Base-by-base conservation (phyloP, 2,329 filamentous ascomycete species). In the Dactylellina haptotyla region DNA sequence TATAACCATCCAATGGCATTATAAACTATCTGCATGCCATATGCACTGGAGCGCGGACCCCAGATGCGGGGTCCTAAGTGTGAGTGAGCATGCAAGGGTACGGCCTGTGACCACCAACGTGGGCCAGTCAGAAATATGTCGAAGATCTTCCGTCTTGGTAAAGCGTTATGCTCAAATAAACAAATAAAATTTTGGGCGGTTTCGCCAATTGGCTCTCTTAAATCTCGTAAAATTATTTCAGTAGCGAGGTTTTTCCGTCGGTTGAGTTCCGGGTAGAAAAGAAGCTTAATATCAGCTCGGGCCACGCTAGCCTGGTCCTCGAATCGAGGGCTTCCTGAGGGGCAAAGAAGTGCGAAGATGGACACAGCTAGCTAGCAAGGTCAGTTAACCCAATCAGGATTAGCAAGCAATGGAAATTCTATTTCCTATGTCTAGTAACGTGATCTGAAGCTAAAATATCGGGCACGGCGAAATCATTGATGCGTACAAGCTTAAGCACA, bases 141-240 rank as follows among this genome's bases (percentile, higher is more conserved):
- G 20, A 46, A 72, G 67, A 72, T 72, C 59, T 72, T 72, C 67
- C 67, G 67, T 72, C 67, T 72, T 72, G 59, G 67, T 72, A 41
- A 18, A 41, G 23, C 3, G 3, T 41, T 26, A n/a, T 12, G 14
- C 9, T 18, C 4, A 50, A 16, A 23, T 6, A 10, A 54, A 25
- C 23, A 5, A 46, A 2, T 58, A 14, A n/a, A n/a, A n/a, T n/a
- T n/a, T n/a, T n/a, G n/a, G n/a, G n/a, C n/a, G 2, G 12, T 58
- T 58, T 16, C 10, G 32, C 20, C 14, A 23, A 41, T 34, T 34
- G n/a, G 48, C 18, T 56, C 30, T 20, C 10, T 41, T 28, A 25
- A 6, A 50, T 43, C 23, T 63, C 45, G 2, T 54, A 39, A 39
- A 56, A 39, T 12, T n/a, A 43, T 28, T 41, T 45, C 23, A 43